Conservation (phyloP, 257 asterid species). For the Solanum tarijense region DNA sequence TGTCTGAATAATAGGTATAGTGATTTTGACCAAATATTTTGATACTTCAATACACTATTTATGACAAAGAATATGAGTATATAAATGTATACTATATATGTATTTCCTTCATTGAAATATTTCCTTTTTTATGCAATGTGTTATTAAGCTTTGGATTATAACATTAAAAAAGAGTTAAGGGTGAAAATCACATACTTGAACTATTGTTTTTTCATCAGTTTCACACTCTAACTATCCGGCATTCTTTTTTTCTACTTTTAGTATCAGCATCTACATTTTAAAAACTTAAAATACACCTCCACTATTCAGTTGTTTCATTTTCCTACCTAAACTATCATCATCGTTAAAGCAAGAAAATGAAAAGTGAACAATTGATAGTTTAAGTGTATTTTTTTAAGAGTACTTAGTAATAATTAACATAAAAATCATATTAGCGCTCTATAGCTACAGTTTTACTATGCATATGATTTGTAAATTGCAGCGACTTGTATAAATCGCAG, state of each 20-base stretch:
- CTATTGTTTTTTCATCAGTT: neutral
- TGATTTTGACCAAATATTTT: neutral
- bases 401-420: too few relatives aligned
- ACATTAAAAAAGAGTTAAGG: too few relatives aligned
- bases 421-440: too few relatives aligned
- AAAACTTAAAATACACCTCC: neutral
- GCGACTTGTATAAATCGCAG: too few relatives aligned
- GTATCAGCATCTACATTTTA: neutral
- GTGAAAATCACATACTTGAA: neutral
- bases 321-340: neutral
- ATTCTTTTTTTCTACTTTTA: neutral
- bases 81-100: neutral
- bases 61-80: neutral
- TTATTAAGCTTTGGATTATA: too few relatives aligned
- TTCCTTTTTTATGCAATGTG: neutral
- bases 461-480: too few relatives aligned
- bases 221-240: neutral
- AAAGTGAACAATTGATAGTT: too few relatives aligned
- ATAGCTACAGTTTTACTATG: too few relatives aligned
- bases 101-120: neutral
- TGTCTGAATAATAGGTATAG: neutral
- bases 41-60: neutral
- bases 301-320: neutral
- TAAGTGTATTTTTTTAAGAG: too few relatives aligned
- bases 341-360: neutral